phyloP scores from a whole-genome alignment of 1,139 yeast genomes.

The Yamadazyma conglobata region DNA sequence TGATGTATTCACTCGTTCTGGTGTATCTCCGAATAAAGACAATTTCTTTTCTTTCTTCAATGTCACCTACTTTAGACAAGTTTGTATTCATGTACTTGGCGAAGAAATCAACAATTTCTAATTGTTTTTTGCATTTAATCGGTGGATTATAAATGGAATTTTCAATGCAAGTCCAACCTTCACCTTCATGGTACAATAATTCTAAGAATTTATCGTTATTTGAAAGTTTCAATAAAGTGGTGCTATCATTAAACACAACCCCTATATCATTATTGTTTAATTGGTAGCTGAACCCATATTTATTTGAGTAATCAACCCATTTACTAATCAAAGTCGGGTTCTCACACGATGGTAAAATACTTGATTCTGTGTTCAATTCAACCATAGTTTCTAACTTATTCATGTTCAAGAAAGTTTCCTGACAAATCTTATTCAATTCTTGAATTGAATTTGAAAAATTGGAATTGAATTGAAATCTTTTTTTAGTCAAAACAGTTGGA shows the following conservation, averaged over 20 bases:
- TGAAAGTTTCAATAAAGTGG: slow-evolving; percentile 69
- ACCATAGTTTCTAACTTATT: slow-evolving; percentile 36
- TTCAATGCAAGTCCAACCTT: slow-evolving; percentile 74
- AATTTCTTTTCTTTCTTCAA: slow-evolving; percentile 56
- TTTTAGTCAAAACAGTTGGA: slow-evolving; percentile 34
- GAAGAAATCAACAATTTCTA: slow-evolving; percentile 80
- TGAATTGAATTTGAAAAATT: slow-evolving; percentile 39
- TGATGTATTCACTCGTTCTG: slow-evolving; percentile 72
- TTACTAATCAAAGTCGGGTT: slow-evolving; percentile 79
- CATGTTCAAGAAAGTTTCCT: slow-evolving; percentile 42
- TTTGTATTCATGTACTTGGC: slow-evolving; percentile 82
- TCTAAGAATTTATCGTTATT: slow-evolving; percentile 63
- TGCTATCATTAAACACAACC: slow-evolving; percentile 82
- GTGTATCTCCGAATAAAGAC: slow-evolving; percentile 79
- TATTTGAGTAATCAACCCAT: slow-evolving; percentile 98
- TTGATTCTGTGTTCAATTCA: slow-evolving; percentile 30
- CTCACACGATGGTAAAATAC: slow-evolving; percentile 46
- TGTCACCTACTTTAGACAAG: slow-evolving; percentile 68
- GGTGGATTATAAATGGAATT: slow-evolving; percentile 58
- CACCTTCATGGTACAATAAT: slow-evolving; percentile 54
- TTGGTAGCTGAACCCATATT: slow-evolving; percentile 94
- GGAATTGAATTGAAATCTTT: slow-evolving; percentile 42
- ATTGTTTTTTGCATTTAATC: slow-evolving; percentile 59
- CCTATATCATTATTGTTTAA: slow-evolving; percentile 88
- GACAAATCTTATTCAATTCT: slow-evolving; percentile 36